Conservation (phyloP, 179 eudicot species). For the Actinidia arguta region DNA sequence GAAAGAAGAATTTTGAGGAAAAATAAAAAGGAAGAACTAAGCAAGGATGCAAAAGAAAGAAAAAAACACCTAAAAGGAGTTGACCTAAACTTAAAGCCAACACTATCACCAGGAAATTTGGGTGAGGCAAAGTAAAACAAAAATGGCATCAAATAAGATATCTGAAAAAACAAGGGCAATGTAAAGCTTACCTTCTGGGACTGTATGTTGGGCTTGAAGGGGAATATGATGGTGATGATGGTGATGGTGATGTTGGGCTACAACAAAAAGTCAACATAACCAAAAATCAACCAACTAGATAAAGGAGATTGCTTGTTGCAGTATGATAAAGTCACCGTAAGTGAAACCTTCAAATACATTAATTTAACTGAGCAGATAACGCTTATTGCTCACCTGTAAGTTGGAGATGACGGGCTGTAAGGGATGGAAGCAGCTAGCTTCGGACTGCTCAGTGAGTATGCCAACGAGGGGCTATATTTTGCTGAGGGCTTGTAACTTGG, state of each 20-base stretch:
- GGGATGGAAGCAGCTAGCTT: conserved; percentile 67
- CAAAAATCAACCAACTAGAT: not conserved
- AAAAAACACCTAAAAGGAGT: no score
- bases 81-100: no score
- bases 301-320: not conserved
- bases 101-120: no score
- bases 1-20: no score
- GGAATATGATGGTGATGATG: no score
- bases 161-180: no score
- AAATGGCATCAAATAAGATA: no score
- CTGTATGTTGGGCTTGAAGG: no score
- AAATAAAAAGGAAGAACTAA: no score
- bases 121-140: no score
- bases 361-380: not conserved
- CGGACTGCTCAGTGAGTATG: conserved; percentile 73
- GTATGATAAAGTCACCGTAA: not conserved
- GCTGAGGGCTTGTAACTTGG: conserved; percentile 85
- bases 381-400: conserved; percentile 46
- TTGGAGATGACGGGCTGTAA: conserved; percentile 70
- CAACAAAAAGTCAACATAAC: not conserved
- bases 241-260: not conserved
- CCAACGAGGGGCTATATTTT: conserved; percentile 85
- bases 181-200: no score
- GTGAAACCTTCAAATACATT: not conserved
- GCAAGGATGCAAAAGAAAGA: no score